These are phyloP conservation scores for Dovyalis caffra DNA, from an alignment of 345 rosid genomes.

Conservation along the genomic window DNA sequence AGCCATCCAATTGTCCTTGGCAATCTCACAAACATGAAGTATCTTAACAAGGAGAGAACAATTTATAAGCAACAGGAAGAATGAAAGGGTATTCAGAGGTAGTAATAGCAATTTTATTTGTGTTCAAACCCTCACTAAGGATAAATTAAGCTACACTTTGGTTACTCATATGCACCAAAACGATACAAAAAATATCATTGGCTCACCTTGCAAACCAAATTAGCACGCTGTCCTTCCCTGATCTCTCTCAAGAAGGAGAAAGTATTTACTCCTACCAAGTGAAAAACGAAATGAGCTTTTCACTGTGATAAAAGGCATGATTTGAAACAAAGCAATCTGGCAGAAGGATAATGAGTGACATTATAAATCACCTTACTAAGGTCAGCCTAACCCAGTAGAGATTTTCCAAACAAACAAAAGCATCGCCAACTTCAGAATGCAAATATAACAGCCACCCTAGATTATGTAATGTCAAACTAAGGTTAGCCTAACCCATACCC, in stretches of 20 bases:
- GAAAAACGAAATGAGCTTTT: neutral
- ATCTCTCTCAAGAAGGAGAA: conserved; percentile 58
- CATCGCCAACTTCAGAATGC: too few species aligned
- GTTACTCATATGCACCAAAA: neutral
- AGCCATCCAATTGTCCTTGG: conserved; percentile 37
- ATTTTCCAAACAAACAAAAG: too few species aligned
- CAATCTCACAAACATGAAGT: conserved; percentile 47
- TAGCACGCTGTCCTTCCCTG: conserved; percentile 40
- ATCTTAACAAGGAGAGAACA: conserved; percentile 38
- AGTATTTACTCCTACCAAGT: conserved; percentile 32
- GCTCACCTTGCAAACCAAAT: conserved; percentile 61
- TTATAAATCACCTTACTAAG: too few species aligned
- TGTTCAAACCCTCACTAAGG: too few species aligned
- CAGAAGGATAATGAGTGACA: too few species aligned
- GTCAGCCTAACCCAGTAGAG: too few species aligned
- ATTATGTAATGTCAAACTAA: too few species aligned
- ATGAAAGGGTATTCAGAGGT: neutral
- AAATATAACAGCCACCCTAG: too few species aligned
- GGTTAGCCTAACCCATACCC: too few species aligned
- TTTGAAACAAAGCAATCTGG: neutral
- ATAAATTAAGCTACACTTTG: neutral
- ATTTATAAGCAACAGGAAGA: conserved; percentile 1
- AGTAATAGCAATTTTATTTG: too few species aligned
- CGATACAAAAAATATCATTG: neutral
- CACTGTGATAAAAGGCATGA: neutral